Evolutionary conservation across 441 rosid genomes (phyloP).

Genomic region (Manihot esculenta): DNA sequence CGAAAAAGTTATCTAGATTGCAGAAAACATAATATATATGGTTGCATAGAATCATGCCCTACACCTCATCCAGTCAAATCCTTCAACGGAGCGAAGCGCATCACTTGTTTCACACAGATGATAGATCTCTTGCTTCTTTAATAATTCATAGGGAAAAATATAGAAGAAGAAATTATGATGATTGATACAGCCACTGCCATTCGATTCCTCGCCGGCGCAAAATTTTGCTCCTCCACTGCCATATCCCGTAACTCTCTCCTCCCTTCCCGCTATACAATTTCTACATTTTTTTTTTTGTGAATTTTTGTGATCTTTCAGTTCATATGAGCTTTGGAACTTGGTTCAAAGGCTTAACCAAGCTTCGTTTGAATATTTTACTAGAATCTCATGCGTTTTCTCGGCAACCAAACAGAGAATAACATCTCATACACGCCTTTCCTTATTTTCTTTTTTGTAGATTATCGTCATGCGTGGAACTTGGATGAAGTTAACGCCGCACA

Average conservation of each 20-base stretch:
- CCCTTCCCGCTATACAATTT: not conserved
- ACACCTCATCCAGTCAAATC: slow-evolving; percentile 30
- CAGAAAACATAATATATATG: not conserved
- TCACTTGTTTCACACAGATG: slow-evolving; percentile 26
- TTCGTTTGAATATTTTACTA: not conserved
- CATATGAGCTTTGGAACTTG: not conserved
- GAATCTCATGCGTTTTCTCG: slow-evolving; percentile 31
- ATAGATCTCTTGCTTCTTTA: slow-evolving; percentile 7
- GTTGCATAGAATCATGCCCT: slow-evolving; percentile 15
- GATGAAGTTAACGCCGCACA: slow-evolving; percentile 50
- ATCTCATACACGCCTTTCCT: not conserved
- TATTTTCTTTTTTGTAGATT: slow-evolving; percentile 38
- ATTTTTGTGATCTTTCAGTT: slow-evolving; percentile 1
- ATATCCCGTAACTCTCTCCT: slow-evolving; percentile 42
- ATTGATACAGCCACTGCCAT: slow-evolving; percentile 66
- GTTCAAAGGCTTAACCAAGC: not conserved
- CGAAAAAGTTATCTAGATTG: too few relatives aligned
- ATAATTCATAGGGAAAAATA: not conserved
- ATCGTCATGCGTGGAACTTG: slow-evolving; percentile 40
- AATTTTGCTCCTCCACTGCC: slow-evolving; percentile 48
- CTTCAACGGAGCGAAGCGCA: not conserved
- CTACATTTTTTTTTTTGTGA: not conserved
- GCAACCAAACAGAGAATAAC: slow-evolving; percentile 21
- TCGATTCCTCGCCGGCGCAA: slow-evolving; percentile 53
- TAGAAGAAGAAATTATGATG: slow-evolving; percentile 32